Evolutionary conservation across 2,329 filamentous ascomycete genomes (phyloP).

Genomic region (Diaporthe velutina): DNA sequence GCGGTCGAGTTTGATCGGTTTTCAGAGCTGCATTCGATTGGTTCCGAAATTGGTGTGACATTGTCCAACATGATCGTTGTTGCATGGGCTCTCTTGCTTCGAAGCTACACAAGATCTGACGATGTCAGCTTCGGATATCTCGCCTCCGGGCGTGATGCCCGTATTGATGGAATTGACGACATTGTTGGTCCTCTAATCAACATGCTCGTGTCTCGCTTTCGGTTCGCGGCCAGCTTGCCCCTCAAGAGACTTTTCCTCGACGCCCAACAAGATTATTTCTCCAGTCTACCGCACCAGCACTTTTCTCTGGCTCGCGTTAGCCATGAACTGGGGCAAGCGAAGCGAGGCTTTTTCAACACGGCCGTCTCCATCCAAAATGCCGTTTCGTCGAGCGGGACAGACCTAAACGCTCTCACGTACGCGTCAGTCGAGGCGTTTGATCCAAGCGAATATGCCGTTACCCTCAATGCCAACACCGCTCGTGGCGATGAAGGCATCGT

Average conservation of each 20-base stretch:
- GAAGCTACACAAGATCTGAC: conserved; percentile 42
- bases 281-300: conserved; percentile 2
- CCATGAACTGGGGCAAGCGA: not conserved
- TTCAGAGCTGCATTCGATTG: conserved; percentile 16
- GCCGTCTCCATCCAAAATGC: not conserved
- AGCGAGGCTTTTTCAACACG: conserved; percentile 11
- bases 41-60: conserved; percentile 40
- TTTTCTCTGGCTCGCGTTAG: conserved; percentile 6
- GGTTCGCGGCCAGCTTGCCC: not conserved
- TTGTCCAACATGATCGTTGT: conserved; percentile 45
- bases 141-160: conserved; percentile 27
- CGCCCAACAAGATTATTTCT: not conserved
- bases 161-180: not conserved
- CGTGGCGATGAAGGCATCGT: not conserved
- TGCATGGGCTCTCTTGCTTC: conserved; percentile 44
- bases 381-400: not conserved
- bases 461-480: conserved; percentile 5
- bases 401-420: not conserved
- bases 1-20: not conserved
- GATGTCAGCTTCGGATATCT: conserved; percentile 45
- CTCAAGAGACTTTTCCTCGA: not conserved
- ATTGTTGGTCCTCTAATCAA: conserved; percentile 1
- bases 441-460: conserved; percentile 16
- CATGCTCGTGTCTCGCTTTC: conserved; percentile 7
- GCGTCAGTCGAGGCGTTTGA: conserved; percentile 7